Percentiles rank a stretch among this genome's conserved stretches.
Evolutionary conservation across 2,329 filamentous ascomycete species (phyloP).

Genomic region (Akanthomyces dipterigenus): DNA sequence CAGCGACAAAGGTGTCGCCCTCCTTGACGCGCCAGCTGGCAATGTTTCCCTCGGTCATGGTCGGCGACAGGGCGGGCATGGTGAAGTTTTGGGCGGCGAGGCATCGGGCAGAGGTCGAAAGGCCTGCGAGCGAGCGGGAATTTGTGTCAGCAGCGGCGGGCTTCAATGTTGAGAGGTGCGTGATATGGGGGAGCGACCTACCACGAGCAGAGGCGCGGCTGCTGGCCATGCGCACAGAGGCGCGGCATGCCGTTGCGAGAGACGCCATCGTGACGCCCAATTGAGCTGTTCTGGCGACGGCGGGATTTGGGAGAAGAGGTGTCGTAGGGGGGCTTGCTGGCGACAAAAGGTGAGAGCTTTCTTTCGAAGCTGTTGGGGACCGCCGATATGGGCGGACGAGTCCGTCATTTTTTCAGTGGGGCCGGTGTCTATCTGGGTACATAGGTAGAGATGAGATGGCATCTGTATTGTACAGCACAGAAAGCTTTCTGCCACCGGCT

Average conservation of each 20-base stretch:
- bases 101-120: constrained; percentile 54
- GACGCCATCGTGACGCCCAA: constrained; percentile 52
- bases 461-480: background rate
- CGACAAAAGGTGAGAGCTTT: constrained; percentile 22
- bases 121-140: constrained; percentile 40
- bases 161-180: background rate
- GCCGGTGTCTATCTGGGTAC: too few relatives aligned
- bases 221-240: constrained; percentile 53
- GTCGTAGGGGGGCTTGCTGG: constrained; percentile 13
- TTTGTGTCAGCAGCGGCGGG: constrained; percentile 6
- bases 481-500: background rate
- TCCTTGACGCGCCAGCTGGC: constrained; percentile 80
- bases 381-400: constrained; percentile 22
- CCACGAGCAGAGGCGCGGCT: constrained; percentile 46
- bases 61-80: constrained; percentile 86
- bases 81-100: constrained; percentile 79
- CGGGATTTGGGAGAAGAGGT: constrained; percentile 9
- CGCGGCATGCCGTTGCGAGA: constrained; percentile 55
- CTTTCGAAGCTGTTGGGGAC: constrained; percentile 27
- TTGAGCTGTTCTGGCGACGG: constrained; percentile 18
- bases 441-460: background rate
- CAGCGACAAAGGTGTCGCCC: constrained; percentile 73
- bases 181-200: constrained; percentile 29
- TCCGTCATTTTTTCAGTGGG: constrained; percentile 26
- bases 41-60: constrained; percentile 92